Percentiles rank a stretch among this genome's conserved stretches.
These are phyloP conservation scores for Blakeslea trispora DNA, from an alignment of 371 early-diverging fungal genomes.

Conservation along the genomic window DNA sequence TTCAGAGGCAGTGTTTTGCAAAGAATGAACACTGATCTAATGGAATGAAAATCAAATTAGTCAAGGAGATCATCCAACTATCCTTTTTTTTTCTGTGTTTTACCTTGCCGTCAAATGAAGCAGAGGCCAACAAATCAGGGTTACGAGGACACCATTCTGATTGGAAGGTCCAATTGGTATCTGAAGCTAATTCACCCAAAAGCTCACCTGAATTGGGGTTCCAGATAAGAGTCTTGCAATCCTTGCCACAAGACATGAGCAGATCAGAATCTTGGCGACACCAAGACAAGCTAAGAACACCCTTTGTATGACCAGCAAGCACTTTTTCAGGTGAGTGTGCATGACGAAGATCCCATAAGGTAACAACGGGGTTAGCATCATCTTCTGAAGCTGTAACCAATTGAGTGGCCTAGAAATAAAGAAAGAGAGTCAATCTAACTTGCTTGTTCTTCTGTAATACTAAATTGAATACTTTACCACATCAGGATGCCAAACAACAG, in stretches of 20 bases:
- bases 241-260: slow-evolving; percentile 88
- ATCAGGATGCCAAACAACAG: slow-evolving; percentile 95
- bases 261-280: slow-evolving; percentile 85
- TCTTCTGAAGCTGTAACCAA: slow-evolving; percentile 73
- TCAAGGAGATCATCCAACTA: no score
- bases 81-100: no score
- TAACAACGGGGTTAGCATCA: slow-evolving; percentile 82
- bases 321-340: slow-evolving; percentile 86
- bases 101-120: slow-evolving; percentile 89
- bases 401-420: slow-evolving; percentile 33
- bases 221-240: slow-evolving; percentile 92
- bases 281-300: slow-evolving; percentile 90
- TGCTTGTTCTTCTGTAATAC: no score
- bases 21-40: slow-evolving; percentile 79
- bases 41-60: background rate
- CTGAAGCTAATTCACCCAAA: slow-evolving; percentile 64
- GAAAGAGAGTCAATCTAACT: no score
- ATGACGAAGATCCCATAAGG: slow-evolving; percentile 93
- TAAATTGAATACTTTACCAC: slow-evolving; percentile 65
- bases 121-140: slow-evolving; percentile 85
- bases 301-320: slow-evolving; percentile 81
- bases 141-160: slow-evolving; percentile 88
- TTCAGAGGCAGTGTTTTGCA: slow-evolving; percentile 63
- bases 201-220: slow-evolving; percentile 74
- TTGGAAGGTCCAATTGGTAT: slow-evolving; percentile 91